Percentiles rank a stretch among this genome's conserved stretches.
Evolutionary conservation across 1,284 basidiomycete species (phyloP).

Genomic region (Ustilago sp.): DNA sequence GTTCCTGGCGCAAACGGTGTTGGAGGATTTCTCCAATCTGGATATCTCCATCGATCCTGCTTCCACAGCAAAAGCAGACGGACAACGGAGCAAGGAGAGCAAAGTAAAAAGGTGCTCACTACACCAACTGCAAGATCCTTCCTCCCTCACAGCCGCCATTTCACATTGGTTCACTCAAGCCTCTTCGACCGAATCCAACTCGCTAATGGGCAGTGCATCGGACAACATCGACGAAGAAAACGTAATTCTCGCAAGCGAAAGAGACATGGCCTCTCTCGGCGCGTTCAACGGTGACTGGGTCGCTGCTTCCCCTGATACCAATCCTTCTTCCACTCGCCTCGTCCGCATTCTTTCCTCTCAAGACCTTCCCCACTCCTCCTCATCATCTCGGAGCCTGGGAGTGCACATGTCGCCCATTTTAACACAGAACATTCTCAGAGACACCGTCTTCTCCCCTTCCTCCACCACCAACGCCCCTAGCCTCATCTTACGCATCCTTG

Average conservation of each 20-base stretch:
- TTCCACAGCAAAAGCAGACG: background rate
- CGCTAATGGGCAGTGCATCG: conserved; percentile 20
- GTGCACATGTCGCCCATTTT: conserved; percentile 57
- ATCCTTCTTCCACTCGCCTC: conserved; percentile 28
- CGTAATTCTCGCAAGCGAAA: conserved; percentile 56
- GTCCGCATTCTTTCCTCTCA: conserved; percentile 52
- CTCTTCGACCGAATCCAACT: conserved; percentile 6
- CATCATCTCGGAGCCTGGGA: background rate
- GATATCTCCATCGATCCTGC: conserved; percentile 40
- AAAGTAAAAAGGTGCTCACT: conserved; percentile 28
- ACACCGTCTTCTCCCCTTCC: conserved; percentile 28
- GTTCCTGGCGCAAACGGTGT: conserved; percentile 57
- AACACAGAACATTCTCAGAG: conserved; percentile 54
- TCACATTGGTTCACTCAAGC: conserved; percentile 40
- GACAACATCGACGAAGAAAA: conserved; percentile 61
- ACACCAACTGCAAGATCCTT: conserved; percentile 33
- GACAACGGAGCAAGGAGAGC: conserved; percentile 12
- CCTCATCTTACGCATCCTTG: conserved; percentile 37
- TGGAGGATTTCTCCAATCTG: conserved; percentile 53
- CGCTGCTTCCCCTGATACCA: conserved; percentile 63
- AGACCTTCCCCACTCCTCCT: conserved; percentile 14
- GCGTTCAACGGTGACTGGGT: conserved; percentile 90
- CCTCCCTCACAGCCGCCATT: conserved; percentile 39
- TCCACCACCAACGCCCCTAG: background rate
- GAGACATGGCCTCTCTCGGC: conserved; percentile 79